Evolutionary conservation across 495 filamentous ascomycete species (phyloP).

Genomic region (Podospora pseudopauciseta): DNA sequence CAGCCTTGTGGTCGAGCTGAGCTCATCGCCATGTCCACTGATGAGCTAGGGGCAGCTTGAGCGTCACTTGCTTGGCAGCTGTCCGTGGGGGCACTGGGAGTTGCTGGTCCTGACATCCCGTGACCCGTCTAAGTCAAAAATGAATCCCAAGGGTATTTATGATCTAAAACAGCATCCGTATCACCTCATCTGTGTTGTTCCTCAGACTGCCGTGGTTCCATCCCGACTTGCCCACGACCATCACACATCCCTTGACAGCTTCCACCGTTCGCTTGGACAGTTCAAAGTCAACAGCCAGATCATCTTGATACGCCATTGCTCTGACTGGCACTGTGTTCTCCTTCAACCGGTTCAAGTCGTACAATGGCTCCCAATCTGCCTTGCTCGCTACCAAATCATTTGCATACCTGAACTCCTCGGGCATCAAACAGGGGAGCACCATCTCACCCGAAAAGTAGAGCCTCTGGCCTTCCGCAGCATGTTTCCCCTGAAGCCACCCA

Average conservation of each 20-base stretch:
- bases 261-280: conserved; percentile 62
- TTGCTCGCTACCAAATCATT: conserved; percentile 50
- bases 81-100: no score
- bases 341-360: conserved; percentile 60
- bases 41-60: no score
- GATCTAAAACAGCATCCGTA: conserved; percentile 30
- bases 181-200: conserved; percentile 60
- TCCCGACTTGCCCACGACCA: conserved; percentile 68
- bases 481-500: conserved; percentile 35
- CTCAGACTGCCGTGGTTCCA: conserved; percentile 72
- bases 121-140: no score
- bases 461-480: conserved; percentile 43
- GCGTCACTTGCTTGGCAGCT: no score
- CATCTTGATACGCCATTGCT: conserved; percentile 72
- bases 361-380: conserved; percentile 67
- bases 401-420: conserved; percentile 53
- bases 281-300: conserved; percentile 85
- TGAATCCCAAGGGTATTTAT: neutral
- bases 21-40: neutral
- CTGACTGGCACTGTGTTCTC: conserved; percentile 78
- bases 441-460: conserved; percentile 87
- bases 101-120: no score
- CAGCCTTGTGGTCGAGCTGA: neutral
- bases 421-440: conserved; percentile 62
- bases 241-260: conserved; percentile 67